Conservation (phyloP, 2,329 filamentous ascomycete genomes). For the Claviceps humidiphila region DNA sequence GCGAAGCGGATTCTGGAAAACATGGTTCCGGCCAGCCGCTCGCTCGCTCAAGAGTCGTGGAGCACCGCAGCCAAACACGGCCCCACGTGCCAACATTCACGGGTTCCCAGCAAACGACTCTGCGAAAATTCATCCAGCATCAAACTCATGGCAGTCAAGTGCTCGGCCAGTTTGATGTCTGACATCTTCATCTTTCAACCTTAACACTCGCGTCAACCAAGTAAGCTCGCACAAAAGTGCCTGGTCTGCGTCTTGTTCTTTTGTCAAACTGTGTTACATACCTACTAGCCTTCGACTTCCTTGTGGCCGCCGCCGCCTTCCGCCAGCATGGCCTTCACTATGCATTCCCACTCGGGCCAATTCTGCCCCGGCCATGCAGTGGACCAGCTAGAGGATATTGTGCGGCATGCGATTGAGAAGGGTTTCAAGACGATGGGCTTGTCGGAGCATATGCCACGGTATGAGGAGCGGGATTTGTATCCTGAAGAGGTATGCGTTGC, state of each 20-base stretch:
- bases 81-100: neutral
- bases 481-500: constrained; percentile 60
- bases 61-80: neutral
- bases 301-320: neutral
- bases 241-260: no score
- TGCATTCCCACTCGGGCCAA: constrained; percentile 95
- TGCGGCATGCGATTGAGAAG: constrained; percentile 63
- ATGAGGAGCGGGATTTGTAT: constrained; percentile 63
- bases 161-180: no score
- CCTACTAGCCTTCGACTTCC: no score
- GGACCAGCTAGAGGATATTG: constrained; percentile 69
- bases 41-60: no score
- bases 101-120: neutral
- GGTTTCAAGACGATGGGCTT: constrained; percentile 75
- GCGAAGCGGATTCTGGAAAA: no score
- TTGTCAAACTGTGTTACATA: no score
- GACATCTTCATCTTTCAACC: no score
- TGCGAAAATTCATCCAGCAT: neutral
- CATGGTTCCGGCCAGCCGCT: no score
- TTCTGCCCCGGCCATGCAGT: constrained; percentile 88
- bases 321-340: constrained; percentile 77
- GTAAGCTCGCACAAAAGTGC: no score
- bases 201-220: no score
- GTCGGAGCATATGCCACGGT: constrained; percentile 90
- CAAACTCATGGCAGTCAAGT: no score